Percentiles rank a stretch among this genome's conserved stretches.
Evolutionary conservation across 2,329 filamentous ascomycete genomes (phyloP).

Genomic region (Chaetomium globosum): DNA sequence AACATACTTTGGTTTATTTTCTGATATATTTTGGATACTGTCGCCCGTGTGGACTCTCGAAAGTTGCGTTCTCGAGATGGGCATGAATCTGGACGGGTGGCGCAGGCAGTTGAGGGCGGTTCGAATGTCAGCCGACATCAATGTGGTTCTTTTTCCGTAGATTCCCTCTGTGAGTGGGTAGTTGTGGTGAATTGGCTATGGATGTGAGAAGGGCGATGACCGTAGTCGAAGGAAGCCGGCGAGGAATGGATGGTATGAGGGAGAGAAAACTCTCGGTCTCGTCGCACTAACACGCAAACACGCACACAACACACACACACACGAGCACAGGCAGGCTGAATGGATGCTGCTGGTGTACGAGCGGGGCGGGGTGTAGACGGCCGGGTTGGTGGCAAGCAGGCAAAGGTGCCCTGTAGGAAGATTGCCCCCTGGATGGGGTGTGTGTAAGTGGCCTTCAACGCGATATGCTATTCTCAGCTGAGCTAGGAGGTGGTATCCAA

Average conservation of each 20-base stretch:
- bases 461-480: conserved; percentile 21
- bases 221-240: conserved; percentile 12
- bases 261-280: conserved; percentile 11
- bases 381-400: conserved; percentile 16
- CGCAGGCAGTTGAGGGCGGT: conserved; percentile 59
- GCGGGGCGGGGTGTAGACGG: conserved; percentile 13
- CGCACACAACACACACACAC: conserved; percentile 12
- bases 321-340: conserved; percentile 3
- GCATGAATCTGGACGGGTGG: conserved; percentile 60
- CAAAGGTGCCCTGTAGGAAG: conserved; percentile 25
- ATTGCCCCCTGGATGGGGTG: conserved; percentile 35
- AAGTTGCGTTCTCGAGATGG: conserved; percentile 58
- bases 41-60: conserved; percentile 60
- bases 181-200: not conserved
- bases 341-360: conserved; percentile 17
- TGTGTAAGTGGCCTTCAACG: conserved; percentile 17
- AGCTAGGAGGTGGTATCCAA: conserved; percentile 4
- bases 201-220: not conserved
- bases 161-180: conserved; percentile 16
- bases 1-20: conserved; percentile 32
- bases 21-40: conserved; percentile 58
- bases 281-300: conserved; percentile 19
- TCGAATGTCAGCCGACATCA: conserved; percentile 63
- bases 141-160: conserved; percentile 46
- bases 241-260: conserved; percentile 17